Percentiles rank a stretch among this genome's conserved stretches.
Conservation (phyloP, 768 basidiomycete species). For the Boletus pseudopeckii region DNA sequence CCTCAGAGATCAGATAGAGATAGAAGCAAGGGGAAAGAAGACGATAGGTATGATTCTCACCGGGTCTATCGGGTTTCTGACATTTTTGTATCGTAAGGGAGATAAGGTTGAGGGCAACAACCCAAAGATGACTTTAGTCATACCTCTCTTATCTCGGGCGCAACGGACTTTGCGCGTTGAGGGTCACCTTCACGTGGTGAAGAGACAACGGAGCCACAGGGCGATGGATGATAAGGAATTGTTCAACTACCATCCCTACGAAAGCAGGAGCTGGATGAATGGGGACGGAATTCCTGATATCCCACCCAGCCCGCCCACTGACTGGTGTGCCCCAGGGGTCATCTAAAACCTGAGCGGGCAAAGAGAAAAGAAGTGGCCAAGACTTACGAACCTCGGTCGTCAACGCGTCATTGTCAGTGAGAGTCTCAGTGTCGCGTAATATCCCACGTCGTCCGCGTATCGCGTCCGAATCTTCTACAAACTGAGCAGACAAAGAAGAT, state of each 20-base stretch:
- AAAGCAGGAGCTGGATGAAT: background rate
- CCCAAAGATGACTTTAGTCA: background rate
- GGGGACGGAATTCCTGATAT: background rate
- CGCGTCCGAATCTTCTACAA: no score
- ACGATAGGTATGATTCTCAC: background rate
- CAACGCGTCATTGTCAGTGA: no score
- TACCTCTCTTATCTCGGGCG: slow-evolving; percentile 14
- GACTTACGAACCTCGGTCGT: background rate
- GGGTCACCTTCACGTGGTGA: background rate
- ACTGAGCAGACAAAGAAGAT: no score
- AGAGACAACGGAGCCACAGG: background rate
- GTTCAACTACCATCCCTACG: background rate
- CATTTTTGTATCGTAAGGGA: background rate
- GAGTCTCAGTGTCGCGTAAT: no score
- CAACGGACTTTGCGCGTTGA: background rate
- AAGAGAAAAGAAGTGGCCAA: background rate
- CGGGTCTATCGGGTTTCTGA: background rate
- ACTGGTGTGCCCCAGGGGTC: background rate
- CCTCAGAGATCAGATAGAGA: background rate
- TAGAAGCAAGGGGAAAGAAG: background rate
- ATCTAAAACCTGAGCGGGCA: background rate
- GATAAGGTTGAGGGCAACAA: slow-evolving; percentile 14
- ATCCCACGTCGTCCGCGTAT: no score
- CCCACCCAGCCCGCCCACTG: background rate
- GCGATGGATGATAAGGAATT: background rate